These are phyloP conservation scores for Aspergillus versicolor DNA, from an alignment of 2,329 filamentous ascomycete genomes.

Conservation along the genomic window DNA sequence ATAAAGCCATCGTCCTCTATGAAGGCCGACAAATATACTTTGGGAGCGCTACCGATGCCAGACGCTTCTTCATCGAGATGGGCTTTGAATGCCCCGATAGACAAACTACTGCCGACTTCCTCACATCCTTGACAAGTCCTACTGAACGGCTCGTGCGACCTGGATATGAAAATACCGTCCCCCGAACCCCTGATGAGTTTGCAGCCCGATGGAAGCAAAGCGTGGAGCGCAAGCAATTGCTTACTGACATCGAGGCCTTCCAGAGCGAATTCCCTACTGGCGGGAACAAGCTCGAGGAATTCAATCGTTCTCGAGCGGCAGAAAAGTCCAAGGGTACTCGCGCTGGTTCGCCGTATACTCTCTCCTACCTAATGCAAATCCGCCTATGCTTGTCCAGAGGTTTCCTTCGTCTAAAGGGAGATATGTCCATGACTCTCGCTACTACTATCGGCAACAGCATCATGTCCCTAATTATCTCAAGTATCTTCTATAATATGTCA, in stretches of 20 bases:
- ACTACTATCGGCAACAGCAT: slow-evolving; percentile 64
- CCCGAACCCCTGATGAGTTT: slow-evolving; percentile 69
- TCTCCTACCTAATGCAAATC: slow-evolving; percentile 75
- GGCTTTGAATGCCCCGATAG: slow-evolving; percentile 67
- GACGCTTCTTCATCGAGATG: slow-evolving; percentile 64
- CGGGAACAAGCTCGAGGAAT: slow-evolving; percentile 35
- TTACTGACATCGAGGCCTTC: slow-evolving; percentile 42
- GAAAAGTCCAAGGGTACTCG: slow-evolving; percentile 50
- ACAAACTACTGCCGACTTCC: slow-evolving; percentile 68
- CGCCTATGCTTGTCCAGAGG: slow-evolving; percentile 76
- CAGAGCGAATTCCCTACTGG: slow-evolving; percentile 36
- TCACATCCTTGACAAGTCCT: slow-evolving; percentile 67
- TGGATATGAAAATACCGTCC: slow-evolving; percentile 62
- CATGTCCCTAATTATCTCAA: slow-evolving; percentile 73
- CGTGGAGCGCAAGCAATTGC: slow-evolving; percentile 42
- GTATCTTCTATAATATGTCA: slow-evolving; percentile 76
- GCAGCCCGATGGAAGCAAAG: slow-evolving; percentile 55
- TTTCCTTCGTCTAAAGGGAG: slow-evolving; percentile 70
- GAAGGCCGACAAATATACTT: slow-evolving; percentile 76
- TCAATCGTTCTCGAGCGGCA: slow-evolving; percentile 37
- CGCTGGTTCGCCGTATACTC: slow-evolving; percentile 72
- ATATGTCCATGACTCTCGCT: slow-evolving; percentile 69
- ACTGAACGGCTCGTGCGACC: slow-evolving; percentile 54
- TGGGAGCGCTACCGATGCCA: slow-evolving; percentile 60
- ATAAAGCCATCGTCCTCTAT: slow-evolving; percentile 69